phyloP scores from a whole-genome alignment of 2,329 filamentous ascomycete species.

The Rosellinia necatrix region DNA sequence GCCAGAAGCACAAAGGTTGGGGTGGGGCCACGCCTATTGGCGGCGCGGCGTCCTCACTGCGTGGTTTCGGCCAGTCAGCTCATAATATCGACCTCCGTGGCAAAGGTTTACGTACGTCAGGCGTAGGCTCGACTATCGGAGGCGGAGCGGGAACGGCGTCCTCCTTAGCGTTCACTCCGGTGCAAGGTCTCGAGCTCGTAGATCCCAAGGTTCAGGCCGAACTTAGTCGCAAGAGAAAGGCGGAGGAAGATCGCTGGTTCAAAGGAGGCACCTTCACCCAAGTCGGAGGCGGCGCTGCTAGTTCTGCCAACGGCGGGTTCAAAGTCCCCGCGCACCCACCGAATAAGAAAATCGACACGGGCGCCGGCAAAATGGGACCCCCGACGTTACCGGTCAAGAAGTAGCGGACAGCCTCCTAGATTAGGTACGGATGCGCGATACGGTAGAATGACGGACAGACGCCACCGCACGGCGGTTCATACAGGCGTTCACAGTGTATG shows the following conservation, averaged over 20 bases:
- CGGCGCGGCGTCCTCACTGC: conserved; percentile 78
- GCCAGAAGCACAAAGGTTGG: conserved; percentile 96
- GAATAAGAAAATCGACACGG: conserved; percentile 74
- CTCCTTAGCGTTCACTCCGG: conserved; percentile 89
- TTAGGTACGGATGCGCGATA: background rate
- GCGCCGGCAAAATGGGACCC: conserved; percentile 56
- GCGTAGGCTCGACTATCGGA: conserved; percentile 74
- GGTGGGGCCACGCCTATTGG: conserved; percentile 69
- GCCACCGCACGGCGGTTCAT: background rate
- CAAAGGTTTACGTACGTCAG: conserved; percentile 78
- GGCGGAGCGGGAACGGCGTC: conserved; percentile 76
- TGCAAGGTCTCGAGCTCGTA: conserved; percentile 92
- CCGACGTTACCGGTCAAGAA: conserved; percentile 37
- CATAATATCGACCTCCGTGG: conserved; percentile 72
- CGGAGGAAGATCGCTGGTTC: conserved; percentile 95
- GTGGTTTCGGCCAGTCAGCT: conserved; percentile 72
- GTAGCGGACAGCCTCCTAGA: conserved; percentile 14
- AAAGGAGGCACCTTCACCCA: conserved; percentile 97
- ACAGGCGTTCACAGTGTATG: background rate
- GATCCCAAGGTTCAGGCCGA: conserved; percentile 91
- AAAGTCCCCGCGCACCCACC: conserved; percentile 68
- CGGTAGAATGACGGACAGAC: background rate
- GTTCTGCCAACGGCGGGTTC: conserved; percentile 64
- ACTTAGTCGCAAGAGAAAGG: conserved; percentile 86
- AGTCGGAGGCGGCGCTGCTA: conserved; percentile 53